A percentile compares a stretch with the other conserved stretches of the same genome.
Conservation (phyloP, 495 filamentous ascomycete genomes). For the Xylaria venustula region DNA sequence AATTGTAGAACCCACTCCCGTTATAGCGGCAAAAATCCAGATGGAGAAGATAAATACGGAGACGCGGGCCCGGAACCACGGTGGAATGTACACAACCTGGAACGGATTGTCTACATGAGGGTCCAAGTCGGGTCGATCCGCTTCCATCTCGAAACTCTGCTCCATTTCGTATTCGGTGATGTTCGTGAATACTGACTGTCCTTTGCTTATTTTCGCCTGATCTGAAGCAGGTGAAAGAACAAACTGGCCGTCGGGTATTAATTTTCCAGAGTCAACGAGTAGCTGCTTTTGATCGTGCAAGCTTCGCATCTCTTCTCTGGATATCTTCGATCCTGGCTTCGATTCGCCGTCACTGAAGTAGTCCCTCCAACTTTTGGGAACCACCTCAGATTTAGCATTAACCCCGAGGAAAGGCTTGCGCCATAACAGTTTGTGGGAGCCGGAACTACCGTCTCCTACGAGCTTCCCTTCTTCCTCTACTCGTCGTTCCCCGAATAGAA, state of each 20-base stretch:
- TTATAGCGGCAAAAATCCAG: slow-evolving; percentile 92
- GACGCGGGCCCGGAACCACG: slow-evolving; percentile 76
- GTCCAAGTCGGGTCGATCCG: slow-evolving; percentile 53
- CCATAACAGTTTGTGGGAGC: slow-evolving; percentile 27
- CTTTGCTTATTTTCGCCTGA: slow-evolving; percentile 90
- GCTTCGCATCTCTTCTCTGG: slow-evolving; percentile 21
- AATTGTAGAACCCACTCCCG: slow-evolving; percentile 84
- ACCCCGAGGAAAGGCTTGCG: slow-evolving; percentile 36
- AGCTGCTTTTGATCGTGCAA: slow-evolving; percentile 29
- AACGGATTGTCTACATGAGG: slow-evolving; percentile 71
- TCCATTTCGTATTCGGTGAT: slow-evolving; percentile 70
- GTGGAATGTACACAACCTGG: slow-evolving; percentile 85
- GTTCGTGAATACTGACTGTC: slow-evolving; percentile 73
- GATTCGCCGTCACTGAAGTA: slow-evolving; percentile 35
- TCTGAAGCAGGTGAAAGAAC: slow-evolving; percentile 90
- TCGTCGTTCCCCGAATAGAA: slow-evolving; percentile 82
- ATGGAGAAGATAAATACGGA: slow-evolving; percentile 83
- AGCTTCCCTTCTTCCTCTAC: slow-evolving; percentile 76
- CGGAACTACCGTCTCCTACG: slow-evolving; percentile 17
- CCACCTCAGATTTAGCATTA: slow-evolving; percentile 27
- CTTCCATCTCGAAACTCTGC: slow-evolving; percentile 58
- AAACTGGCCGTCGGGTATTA: slow-evolving; percentile 70
- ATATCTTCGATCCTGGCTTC: slow-evolving; percentile 27
- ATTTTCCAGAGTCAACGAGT: slow-evolving; percentile 43
- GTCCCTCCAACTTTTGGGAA: slow-evolving; percentile 41